These are phyloP conservation scores for Schizonepeta tenuifolia DNA, from an alignment of 257 asterid genomes.

Conservation along the genomic window DNA sequence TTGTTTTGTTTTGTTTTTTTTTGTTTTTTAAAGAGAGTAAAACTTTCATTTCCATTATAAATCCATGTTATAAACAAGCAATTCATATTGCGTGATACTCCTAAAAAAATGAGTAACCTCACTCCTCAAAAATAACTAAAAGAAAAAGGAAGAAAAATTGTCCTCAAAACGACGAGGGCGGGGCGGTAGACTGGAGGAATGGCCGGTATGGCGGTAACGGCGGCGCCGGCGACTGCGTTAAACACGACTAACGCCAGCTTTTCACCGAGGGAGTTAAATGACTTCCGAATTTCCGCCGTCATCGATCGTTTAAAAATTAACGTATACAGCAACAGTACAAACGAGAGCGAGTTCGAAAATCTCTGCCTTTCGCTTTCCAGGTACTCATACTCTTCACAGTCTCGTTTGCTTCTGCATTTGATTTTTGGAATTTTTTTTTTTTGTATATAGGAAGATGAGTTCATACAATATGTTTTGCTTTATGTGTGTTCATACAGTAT, in stretches of 20 bases:
- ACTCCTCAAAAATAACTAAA: neutral
- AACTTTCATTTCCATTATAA: too few relatives aligned
- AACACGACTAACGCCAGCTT: neutral
- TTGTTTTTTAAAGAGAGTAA: too few relatives aligned
- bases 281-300: conserved; percentile 52
- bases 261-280: conserved; percentile 43
- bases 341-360: conserved; percentile 45
- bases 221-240: conserved; percentile 31
- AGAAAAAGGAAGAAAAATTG: neutral
- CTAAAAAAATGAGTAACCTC: too few relatives aligned
- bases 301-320: conserved; percentile 47
- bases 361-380: conserved; percentile 76
- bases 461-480: neutral
- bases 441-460: neutral
- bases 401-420: neutral
- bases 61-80: too few relatives aligned
- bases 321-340: conserved; percentile 24
- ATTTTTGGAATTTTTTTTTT: conserved; percentile 1
- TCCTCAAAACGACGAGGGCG: neutral
- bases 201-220: conserved; percentile 38
- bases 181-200: conserved; percentile 24
- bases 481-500: neutral
- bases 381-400: conserved; percentile 31
- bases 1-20: too few relatives aligned
- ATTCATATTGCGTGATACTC: too few relatives aligned